A percentile compares a stretch with the other conserved stretches of the same genome.
phyloP scores from a whole-genome alignment of 495 filamentous ascomycete species.

The Neurospora sp. region DNA sequence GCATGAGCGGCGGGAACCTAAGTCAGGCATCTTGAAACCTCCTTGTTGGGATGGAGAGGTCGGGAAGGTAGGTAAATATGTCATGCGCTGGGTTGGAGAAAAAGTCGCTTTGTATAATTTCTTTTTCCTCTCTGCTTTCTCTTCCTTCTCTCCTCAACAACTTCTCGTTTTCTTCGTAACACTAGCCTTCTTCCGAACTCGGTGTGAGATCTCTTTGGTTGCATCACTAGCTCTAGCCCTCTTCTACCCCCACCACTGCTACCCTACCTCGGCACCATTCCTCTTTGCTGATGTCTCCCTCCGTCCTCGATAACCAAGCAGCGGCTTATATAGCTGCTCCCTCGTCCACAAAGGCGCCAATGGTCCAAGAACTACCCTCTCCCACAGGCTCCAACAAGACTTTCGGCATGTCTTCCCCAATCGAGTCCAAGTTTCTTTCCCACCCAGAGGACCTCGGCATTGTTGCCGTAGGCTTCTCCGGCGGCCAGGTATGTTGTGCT shows the following conservation, averaged over 20 bases:
- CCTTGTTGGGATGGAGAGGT: not conserved
- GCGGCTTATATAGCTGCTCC: slow-evolving; percentile 1
- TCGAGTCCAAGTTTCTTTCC: slow-evolving; percentile 73
- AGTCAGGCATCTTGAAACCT: not conserved
- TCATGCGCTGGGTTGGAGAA: not conserved
- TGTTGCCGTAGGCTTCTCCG: slow-evolving; percentile 93
- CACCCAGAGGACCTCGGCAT: slow-evolving; percentile 71
- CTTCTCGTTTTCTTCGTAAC: not conserved
- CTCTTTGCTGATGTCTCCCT: slow-evolving; percentile 6
- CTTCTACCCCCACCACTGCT: not conserved
- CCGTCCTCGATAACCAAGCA: slow-evolving; percentile 6
- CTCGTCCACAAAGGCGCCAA: not conserved
- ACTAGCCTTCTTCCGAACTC: not conserved
- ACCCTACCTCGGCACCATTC: not conserved
- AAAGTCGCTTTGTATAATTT: not conserved
- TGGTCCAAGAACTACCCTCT: not conserved
- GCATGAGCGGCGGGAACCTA: not conserved
- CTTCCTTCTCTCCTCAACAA: not conserved
- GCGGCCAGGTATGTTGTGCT: slow-evolving; percentile 65
- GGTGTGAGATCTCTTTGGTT: not conserved
- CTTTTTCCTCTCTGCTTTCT: not conserved
- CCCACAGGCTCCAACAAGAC: slow-evolving; percentile 6
- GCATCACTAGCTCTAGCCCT: not conserved
- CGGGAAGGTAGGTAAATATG: not conserved
- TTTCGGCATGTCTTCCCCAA: slow-evolving; percentile 32